phyloP scores from a whole-genome alignment of 192 early-diverging fungal genomes.

The Pilaira anomala region DNA sequence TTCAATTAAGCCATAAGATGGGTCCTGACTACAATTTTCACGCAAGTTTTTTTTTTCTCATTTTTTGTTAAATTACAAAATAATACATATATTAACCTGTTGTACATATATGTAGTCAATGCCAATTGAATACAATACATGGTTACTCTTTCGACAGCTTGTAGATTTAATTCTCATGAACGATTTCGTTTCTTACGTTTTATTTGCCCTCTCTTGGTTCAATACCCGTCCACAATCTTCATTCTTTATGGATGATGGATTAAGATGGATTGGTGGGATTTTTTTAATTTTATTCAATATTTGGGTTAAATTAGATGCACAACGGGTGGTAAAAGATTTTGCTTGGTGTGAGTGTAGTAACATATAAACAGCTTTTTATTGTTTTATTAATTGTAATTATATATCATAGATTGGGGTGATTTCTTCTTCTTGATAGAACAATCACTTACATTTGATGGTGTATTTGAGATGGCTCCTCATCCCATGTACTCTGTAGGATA shows the following conservation, averaged over 20 bases:
- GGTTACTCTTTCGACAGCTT: conserved; percentile 92
- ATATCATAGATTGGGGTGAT: conserved; percentile 93
- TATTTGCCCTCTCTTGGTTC: conserved; percentile 79
- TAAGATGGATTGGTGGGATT: conserved; percentile 74
- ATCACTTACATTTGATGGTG: conserved; percentile 85
- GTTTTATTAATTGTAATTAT: background rate
- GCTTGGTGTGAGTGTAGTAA: conserved; percentile 80
- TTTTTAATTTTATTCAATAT: conserved; percentile 85
- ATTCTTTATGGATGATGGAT: conserved; percentile 55
- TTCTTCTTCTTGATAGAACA: conserved; percentile 94
- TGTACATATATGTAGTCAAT: conserved; percentile 37
- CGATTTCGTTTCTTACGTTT: conserved; percentile 81
- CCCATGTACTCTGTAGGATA: conserved; percentile 99
- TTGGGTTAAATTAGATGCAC: conserved; percentile 94
- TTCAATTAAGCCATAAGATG: conserved; percentile 75
- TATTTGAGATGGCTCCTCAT: conserved; percentile 95
- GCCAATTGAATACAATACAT: conserved; percentile 93
- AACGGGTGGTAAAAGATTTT: conserved; percentile 93
- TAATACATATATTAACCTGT: background rate
- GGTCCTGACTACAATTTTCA: conserved; percentile 73
- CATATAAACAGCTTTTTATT: background rate
- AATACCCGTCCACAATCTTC: conserved; percentile 56
- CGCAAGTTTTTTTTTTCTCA: conserved; percentile 37
- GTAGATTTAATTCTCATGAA: conserved; percentile 92
- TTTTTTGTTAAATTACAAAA: background rate